phyloP scores from a whole-genome alignment of 768 basidiomycete genomes.

The Sporobolomyces phaffii region DNA sequence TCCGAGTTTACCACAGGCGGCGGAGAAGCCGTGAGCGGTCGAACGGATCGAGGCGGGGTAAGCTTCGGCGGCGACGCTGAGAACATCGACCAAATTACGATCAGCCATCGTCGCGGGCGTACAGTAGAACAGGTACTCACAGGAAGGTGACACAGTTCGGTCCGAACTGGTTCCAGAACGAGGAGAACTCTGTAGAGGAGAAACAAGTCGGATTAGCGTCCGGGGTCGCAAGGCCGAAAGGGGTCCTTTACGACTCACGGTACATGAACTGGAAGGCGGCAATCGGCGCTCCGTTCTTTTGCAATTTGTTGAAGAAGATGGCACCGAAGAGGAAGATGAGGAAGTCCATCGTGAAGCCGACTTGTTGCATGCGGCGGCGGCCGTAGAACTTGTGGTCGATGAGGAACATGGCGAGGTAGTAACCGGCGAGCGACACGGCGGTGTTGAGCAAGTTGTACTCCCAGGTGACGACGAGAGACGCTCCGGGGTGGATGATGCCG shows the following conservation, averaged over 20 bases:
- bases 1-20: conserved; percentile 48
- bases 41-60: conserved; percentile 50
- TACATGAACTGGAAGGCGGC: conserved; percentile 47
- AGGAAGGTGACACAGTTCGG: conserved; percentile 48
- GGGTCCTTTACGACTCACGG: neutral
- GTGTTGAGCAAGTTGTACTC: conserved; percentile 49
- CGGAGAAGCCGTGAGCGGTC: conserved; percentile 49
- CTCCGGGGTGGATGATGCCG: conserved; percentile 46
- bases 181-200: conserved; percentile 34
- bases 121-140: neutral
- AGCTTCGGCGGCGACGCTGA: conserved; percentile 48
- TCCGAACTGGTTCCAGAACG: conserved; percentile 49
- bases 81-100: neutral
- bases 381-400: conserved; percentile 48
- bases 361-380: conserved; percentile 31
- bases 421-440: conserved; percentile 48
- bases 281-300: conserved; percentile 43
- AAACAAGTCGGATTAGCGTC: neutral
- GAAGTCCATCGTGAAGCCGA: conserved; percentile 48
- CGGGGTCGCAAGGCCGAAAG: neutral
- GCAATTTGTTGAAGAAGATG: conserved; percentile 45
- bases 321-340: conserved; percentile 45
- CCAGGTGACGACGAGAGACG: conserved; percentile 48
- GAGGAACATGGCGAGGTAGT: conserved; percentile 48
- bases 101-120: too few species aligned